Evolutionary conservation across 805 yeast species (phyloP), one percentile per base, ranked within the genome.

Genomic region (Saccharomycopsis microspora): DNA sequence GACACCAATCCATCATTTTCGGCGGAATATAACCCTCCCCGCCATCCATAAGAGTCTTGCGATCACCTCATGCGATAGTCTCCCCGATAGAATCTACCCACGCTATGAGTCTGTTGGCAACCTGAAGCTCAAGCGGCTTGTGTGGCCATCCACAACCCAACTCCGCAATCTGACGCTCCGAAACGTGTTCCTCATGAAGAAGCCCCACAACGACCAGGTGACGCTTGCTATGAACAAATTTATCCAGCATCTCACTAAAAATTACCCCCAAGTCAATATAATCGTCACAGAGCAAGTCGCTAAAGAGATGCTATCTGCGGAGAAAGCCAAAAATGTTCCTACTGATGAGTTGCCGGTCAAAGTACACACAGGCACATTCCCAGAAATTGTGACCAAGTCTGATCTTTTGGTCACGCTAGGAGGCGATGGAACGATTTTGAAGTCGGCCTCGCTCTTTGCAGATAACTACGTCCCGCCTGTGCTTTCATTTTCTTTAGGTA

Each of bases 341-440:
- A 39, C 28, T 31, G 38, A 19, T 4, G 59, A 38, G 7, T 57
- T 61, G 42, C 19, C 19, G 19, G 19, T 19, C 19, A 57, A 57
- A 41, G 46, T 51, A 5, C 58, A 43, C 42, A 75, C 89, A 0
- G 93, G 94, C 0, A 56, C 73, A 3, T 62, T 63, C 11, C 64
- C 68, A 7, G 82, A 79, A 6, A 76, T 87, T 40, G 71, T 77
- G 1, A 56, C 67, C 7, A 84, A 79, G 56, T 76, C 95, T 0
- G 97, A 89, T 59, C 62, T 89, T 40, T 66, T 89, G 37, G 88
- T 89, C 5, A 84, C 96, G 0, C 64, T 89, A 38, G 97, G 97
- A n/a, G 97, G 97, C 19, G 97, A 89, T 63, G 97, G 97, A 4
- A 89, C 97, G 0, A 86, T 87, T 47, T 63, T 89, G 41, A 74